Base-by-base conservation (phyloP, 169 alveolate genomes). In the Toxoplasma gondii region DNA sequence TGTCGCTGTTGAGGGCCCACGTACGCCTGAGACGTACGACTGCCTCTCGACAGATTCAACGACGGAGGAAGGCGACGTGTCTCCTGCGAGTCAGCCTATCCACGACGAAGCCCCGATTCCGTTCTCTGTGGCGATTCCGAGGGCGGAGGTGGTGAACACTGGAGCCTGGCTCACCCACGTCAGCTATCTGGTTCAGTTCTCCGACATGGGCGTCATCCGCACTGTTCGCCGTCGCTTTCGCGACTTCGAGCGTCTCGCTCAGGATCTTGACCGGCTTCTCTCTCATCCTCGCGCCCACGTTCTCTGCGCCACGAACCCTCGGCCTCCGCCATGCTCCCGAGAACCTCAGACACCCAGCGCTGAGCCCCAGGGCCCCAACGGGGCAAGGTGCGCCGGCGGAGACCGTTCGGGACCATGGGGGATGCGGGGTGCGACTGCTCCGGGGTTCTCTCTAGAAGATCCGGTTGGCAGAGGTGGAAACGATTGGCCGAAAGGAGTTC, bases 201-300 rank as follows among this genome's bases (percentile, higher is more conserved):
- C 67, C 5, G 90, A 82, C 39, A 43, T 43, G 90, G 53, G 64
- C 19, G 38, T 38, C 36, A 24, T 43, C 64, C 36, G 53, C 9
- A 82, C 90, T 24, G 90, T 82, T 43, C 54, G 64, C 31, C 90
- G 90, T 5, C 90, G 90, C 69, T 82, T 82, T 38, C 38, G 90
- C 12, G 90, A 82, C 64, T 82, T 82, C 64, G 69, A 82, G 41
- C 69, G 67, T 10, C 29, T 82, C 12, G 90, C 90, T 24, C 67
- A 27, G 67, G 67, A 38, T 5, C 54, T 82, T 1, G 90, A 82
- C 41, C 90, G 67, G 17, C 64, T 82, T 22, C 90, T 82, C 10
- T 38, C 90, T 36, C 41, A 38, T 82, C 64, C 90, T 22, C 4
- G 41, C 41, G 64, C 90, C n/a, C 90, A 82, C 90, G 38, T 82